A percentile compares a stretch with the other conserved stretches of the same genome.
These are phyloP conservation scores for Phytophthora foliorum DNA, from an alignment of 352 stramenopile species.

Conservation along the genomic window DNA sequence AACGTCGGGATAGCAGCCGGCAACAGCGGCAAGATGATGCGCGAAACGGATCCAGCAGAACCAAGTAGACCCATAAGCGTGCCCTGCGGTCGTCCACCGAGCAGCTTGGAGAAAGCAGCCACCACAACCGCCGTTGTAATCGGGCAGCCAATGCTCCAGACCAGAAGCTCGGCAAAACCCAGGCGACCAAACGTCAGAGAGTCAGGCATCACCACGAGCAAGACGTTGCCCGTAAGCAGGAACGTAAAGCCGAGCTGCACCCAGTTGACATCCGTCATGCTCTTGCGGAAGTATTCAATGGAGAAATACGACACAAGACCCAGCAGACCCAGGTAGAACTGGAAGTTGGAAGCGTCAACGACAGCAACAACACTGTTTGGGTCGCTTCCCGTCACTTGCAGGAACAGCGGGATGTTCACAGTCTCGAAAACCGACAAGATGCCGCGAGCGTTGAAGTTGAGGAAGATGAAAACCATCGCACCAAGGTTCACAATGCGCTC, in stretches of 20 bases:
- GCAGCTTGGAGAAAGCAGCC: slow-evolving; percentile 81
- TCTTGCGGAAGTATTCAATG: slow-evolving; percentile 81
- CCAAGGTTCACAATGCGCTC: slow-evolving; percentile 80
- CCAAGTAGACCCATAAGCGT: slow-evolving; percentile 85
- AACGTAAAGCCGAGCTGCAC: slow-evolving; percentile 77
- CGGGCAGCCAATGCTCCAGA: slow-evolving; percentile 85
- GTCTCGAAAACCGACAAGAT: slow-evolving; percentile 89
- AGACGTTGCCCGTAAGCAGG: slow-evolving; percentile 65
- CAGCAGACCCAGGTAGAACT: slow-evolving; percentile 84
- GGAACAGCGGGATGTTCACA: slow-evolving; percentile 85
- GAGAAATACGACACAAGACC: slow-evolving; percentile 82
- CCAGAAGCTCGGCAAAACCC: slow-evolving; percentile 66
- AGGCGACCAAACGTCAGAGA: slow-evolving; percentile 64
- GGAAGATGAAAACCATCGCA: slow-evolving; percentile 79
- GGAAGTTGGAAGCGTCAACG: slow-evolving; percentile 81
- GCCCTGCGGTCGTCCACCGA: slow-evolving; percentile 76
- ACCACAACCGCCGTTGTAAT: slow-evolving; percentile 83
- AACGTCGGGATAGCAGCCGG: slow-evolving; percentile 73
- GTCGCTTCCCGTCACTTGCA: slow-evolving; percentile 73
- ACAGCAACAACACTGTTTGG: slow-evolving; percentile 61
- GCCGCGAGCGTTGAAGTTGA: slow-evolving; percentile 81
- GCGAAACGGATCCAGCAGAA: slow-evolving; percentile 75
- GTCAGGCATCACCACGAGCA: slow-evolving; percentile 57
- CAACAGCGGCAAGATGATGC: slow-evolving; percentile 79
- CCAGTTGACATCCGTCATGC: slow-evolving; percentile 75